phyloP scores from a whole-genome alignment of 345 rosid species.

The Luvunga scandens region DNA sequence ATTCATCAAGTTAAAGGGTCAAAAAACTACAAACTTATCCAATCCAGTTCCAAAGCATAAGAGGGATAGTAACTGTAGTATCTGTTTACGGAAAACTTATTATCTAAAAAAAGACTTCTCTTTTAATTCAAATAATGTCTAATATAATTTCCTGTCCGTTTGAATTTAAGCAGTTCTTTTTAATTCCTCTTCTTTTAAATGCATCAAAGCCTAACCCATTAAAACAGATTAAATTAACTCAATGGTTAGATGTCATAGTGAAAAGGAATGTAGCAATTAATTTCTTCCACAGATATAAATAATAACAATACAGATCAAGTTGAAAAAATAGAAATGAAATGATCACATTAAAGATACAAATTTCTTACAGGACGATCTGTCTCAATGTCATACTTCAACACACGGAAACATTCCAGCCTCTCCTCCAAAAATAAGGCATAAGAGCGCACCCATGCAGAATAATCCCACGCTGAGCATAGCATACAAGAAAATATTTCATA shows the following conservation, averaged over 20 bases:
- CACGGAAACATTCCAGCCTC: conserved; percentile 87
- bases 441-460: conserved; percentile 90
- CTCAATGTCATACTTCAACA: conserved; percentile 87
- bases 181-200: neutral
- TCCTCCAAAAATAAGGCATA: conserved; percentile 96
- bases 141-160: neutral
- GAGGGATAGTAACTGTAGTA: neutral
- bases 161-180: neutral
- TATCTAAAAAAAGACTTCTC: neutral
- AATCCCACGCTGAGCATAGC: conserved; percentile 77
- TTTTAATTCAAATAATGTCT: neutral
- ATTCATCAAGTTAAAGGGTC: neutral
- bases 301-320: neutral
- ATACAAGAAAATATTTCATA: conserved; percentile 18
- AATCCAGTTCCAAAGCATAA: neutral
- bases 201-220: neutral
- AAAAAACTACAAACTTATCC: neutral
- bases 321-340: conserved; percentile 9
- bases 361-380: conserved; percentile 73
- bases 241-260: neutral
- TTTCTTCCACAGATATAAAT: neutral
- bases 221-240: neutral
- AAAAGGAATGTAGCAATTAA: neutral
- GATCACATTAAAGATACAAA: conserved; percentile 6
- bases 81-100: neutral